Base-by-base conservation (phyloP, 1,284 basidiomycete genomes). In the Cryptococcus sp. region DNA sequence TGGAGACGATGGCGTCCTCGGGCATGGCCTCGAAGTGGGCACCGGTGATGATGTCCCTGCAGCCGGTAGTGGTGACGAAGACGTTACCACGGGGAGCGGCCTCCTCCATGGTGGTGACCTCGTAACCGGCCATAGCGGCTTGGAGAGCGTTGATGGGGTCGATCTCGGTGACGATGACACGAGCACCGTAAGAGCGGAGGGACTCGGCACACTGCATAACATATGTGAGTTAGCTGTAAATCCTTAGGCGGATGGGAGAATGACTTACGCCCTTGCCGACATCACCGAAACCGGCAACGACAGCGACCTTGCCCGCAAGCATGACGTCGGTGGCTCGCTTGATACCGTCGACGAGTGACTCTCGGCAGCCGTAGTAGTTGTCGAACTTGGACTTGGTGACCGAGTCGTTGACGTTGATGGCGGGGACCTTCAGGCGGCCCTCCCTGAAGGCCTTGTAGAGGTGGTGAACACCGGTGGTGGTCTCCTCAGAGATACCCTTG, bases 301-400 rank as follows among this genome's bases (percentile, higher is more conserved):
- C 91, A 61, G 94, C 94, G 68, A 98, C 92, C 83, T 99, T 99
- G 61, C 95, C 95, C 72, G 96, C 96, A 78, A 99, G 87, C 95
- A 99, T 99, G 79, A 99, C 93, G 80, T 99, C 95, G 70, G 95
- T 99, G 62, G 95, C 95, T 78, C 95, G 93, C 87, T 99, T 99
- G 84, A 99, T 98, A 77, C 95, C 95, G 79, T 99, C 95, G 68
- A 99, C 96, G 68, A 99, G 90, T 52, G 95, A 99, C 83, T 99
- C 96, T 75, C 96, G 91, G 84, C 95, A 99, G 65, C 93, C 93
- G 79, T 97, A 97, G 79, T 78, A 80, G 81, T 84, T 84, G 81
- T 84, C 84, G 78, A 99, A 99, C 85, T 99, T 99, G 78, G 93
- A 97, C 83, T 99, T 99, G 72, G 96, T 99, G 76, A 99, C 96